Conservation (phyloP, 139 green algal species). For the Eudorina sp. region DNA sequence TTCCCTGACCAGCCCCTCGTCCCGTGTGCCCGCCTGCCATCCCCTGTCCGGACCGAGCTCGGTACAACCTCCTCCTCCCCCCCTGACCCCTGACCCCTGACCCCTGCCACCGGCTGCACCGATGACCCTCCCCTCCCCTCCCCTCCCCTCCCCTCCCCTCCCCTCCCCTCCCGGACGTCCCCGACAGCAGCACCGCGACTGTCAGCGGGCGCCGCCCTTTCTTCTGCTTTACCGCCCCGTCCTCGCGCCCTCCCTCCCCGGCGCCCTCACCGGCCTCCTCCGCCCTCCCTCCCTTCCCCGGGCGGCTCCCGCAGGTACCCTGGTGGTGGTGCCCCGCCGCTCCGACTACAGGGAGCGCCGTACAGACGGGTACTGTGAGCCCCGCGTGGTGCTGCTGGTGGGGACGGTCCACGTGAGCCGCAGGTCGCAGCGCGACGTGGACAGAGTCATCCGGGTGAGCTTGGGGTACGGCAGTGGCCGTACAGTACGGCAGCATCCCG, state of each 20-base stretch:
- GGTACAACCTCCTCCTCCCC: background rate
- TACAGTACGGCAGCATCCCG: too few species aligned
- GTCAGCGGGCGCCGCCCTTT: background rate
- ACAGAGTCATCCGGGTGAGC: conserved; percentile 67
- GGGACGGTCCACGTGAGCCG: conserved; percentile 82
- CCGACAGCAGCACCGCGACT: background rate
- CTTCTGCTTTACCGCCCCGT: background rate
- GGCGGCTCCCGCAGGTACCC: conserved; percentile 60
- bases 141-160: background rate
- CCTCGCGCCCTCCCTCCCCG: too few species aligned
- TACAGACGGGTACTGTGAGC: conserved; percentile 84
- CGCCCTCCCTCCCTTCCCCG: too few species aligned
- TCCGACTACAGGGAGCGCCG: conserved; percentile 76
- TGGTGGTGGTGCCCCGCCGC: conserved; percentile 74
- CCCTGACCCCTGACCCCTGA: too few species aligned
- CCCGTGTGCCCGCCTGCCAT: too few species aligned
- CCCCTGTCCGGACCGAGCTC: too few species aligned
- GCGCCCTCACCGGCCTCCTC: too few species aligned
- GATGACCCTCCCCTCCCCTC: background rate
- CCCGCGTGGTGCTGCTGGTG: conserved; percentile 76
- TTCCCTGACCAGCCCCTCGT: too few species aligned
- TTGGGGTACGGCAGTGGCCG: background rate
- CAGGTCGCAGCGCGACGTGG: conserved; percentile 70
- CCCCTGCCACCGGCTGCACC: background rate
- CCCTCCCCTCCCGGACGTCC: background rate